Evolutionary conservation across 768 basidiomycete species (phyloP).

Genomic region (Gloeophyllum trabeum): DNA sequence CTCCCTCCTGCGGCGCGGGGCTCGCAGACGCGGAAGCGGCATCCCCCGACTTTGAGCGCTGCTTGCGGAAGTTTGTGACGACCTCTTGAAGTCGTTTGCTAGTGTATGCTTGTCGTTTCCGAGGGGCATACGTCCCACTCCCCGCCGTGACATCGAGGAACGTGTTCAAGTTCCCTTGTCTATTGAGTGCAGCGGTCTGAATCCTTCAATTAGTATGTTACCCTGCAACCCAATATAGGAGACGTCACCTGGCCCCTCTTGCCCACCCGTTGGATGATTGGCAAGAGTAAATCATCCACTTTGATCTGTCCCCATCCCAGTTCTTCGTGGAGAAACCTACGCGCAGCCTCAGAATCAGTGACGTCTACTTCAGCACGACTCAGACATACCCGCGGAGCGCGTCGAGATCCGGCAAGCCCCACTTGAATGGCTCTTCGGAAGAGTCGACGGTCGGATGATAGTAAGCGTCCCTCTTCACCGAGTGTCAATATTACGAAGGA

Average conservation of each 20-base stretch:
- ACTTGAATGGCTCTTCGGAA: slow-evolving; percentile 90
- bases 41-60: slow-evolving; percentile 15
- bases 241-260: slow-evolving; percentile 59
- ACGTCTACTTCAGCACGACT: no score
- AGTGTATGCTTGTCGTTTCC: slow-evolving; percentile 70
- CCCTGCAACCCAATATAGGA: neutral
- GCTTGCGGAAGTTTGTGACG: slow-evolving; percentile 67
- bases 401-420: slow-evolving; percentile 95
- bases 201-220: no score
- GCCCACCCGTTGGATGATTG: slow-evolving; percentile 84
- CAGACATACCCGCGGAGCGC: slow-evolving; percentile 65
- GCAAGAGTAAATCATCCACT: slow-evolving; percentile 84
- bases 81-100: slow-evolving; percentile 85
- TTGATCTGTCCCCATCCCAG: slow-evolving; percentile 74
- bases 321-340: slow-evolving; percentile 64
- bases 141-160: slow-evolving; percentile 68
- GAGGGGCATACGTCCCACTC: slow-evolving; percentile 61
- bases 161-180: slow-evolving; percentile 63
- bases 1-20: slow-evolving; percentile 9
- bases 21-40: slow-evolving; percentile 1
- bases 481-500: slow-evolving; percentile 1
- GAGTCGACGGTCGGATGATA: slow-evolving; percentile 84
- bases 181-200: slow-evolving; percentile 54
- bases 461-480: slow-evolving; percentile 68
- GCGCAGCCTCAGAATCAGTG: slow-evolving; percentile 1